Conservation (phyloP, 2,329 filamentous ascomycete species). For the Trichoderma atrobrunneum region DNA sequence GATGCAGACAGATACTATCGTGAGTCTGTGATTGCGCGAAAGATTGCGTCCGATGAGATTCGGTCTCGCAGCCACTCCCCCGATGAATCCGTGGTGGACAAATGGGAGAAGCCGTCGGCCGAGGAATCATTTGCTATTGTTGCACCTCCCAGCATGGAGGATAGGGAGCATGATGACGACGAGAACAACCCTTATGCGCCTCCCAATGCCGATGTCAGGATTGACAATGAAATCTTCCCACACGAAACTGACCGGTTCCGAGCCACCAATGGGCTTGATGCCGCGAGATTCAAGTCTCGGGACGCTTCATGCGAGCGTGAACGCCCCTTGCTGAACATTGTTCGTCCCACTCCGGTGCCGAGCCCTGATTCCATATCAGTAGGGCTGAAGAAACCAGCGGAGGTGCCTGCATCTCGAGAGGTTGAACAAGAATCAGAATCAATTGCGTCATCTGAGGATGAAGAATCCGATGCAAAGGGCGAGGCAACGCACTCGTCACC, state of each 20-base stretch:
- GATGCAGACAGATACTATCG: constrained; percentile 59
- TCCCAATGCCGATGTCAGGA: constrained; percentile 62
- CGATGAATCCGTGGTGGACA: constrained; percentile 53
- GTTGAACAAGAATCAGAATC: constrained; percentile 16
- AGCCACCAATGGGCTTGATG: constrained; percentile 26
- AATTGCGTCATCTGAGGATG: constrained; percentile 31
- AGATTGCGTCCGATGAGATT: constrained; percentile 52
- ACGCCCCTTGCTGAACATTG: constrained; percentile 58
- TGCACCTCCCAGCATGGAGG: constrained; percentile 53
- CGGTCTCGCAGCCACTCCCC: constrained; percentile 52
- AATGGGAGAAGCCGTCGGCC: constrained; percentile 45
- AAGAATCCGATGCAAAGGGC: constrained; percentile 40
- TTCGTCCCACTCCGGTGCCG: constrained; percentile 55
- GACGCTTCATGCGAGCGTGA: constrained; percentile 55
- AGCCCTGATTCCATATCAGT: constrained; percentile 45
- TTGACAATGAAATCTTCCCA: constrained; percentile 58
- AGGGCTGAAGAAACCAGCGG: constrained; percentile 21
- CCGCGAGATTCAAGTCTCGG: constrained; percentile 42
- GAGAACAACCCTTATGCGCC: constrained; percentile 53
- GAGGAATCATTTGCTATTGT: constrained; percentile 46
- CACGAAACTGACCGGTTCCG: constrained; percentile 44
- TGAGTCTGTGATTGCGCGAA: constrained; percentile 51
- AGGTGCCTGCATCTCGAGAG: constrained; percentile 22
- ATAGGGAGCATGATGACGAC: constrained; percentile 33
- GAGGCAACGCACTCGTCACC: constrained; percentile 41